Percentiles rank a stretch among this genome's conserved stretches.
Evolutionary conservation across 2,329 filamentous ascomycete genomes (phyloP).

Genomic region (Fusarium brachygibbosum): DNA sequence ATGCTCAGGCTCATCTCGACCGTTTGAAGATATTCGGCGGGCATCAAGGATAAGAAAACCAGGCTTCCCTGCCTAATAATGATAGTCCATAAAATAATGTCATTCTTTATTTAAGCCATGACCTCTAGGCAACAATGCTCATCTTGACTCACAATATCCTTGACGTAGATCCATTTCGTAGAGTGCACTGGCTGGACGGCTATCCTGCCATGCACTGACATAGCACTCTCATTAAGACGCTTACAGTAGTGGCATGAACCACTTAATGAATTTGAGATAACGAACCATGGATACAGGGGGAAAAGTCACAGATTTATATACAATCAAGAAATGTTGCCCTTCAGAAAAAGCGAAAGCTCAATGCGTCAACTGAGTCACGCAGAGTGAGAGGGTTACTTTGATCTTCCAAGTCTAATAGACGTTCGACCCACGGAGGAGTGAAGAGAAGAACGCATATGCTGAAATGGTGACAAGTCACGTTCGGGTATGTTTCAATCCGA

Average conservation of each 20-base stretch:
- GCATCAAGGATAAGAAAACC: background rate
- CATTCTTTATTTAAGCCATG: constrained; percentile 11
- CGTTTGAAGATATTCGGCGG: background rate
- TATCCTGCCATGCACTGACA: background rate
- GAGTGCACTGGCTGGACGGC: background rate
- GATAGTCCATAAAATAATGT: constrained; percentile 9
- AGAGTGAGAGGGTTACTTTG: constrained; percentile 66
- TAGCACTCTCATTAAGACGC: background rate
- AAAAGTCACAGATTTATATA: background rate
- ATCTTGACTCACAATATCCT: constrained; percentile 13
- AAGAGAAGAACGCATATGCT: constrained; percentile 67
- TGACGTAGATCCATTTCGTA: background rate
- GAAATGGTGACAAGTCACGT: constrained; percentile 57
- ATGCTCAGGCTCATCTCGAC: background rate
- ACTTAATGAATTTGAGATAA: background rate
- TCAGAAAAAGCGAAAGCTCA: constrained; percentile 64
- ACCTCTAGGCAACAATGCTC: constrained; percentile 1
- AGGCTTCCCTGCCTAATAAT: constrained; percentile 1
- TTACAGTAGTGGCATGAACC: background rate
- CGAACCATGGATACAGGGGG: background rate
- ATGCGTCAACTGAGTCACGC: constrained; percentile 60
- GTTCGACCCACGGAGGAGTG: constrained; percentile 65
- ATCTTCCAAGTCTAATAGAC: constrained; percentile 69
- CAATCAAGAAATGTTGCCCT: constrained; percentile 55
- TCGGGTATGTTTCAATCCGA: background rate